A percentile compares a stretch with the other conserved stretches of the same genome.
Conservation (phyloP, 1,284 basidiomycete species). For the Omphalotus olearius region DNA sequence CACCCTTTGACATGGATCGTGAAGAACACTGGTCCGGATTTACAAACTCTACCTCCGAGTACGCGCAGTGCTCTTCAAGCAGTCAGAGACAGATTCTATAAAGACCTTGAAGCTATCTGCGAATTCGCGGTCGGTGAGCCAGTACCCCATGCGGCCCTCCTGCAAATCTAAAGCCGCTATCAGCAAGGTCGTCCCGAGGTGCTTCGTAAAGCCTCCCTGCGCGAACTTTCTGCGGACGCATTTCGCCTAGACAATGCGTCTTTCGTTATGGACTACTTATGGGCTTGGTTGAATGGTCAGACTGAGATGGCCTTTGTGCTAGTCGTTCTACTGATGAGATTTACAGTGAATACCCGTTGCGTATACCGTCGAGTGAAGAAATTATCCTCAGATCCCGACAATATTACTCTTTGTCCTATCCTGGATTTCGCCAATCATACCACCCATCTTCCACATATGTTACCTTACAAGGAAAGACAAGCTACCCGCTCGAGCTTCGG, state of each 20-base stretch:
- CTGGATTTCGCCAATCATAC: slow-evolving; percentile 86
- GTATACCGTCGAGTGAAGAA: slow-evolving; percentile 70
- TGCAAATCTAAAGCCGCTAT: neutral
- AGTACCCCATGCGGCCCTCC: neutral
- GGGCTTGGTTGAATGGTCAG: slow-evolving; percentile 85
- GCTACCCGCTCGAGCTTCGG: slow-evolving; percentile 27
- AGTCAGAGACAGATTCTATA: slow-evolving; percentile 48
- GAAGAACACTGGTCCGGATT: slow-evolving; percentile 19
- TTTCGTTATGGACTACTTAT: slow-evolving; percentile 50
- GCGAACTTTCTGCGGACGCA: neutral
- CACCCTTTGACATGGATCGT: slow-evolving; percentile 80
- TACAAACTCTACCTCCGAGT: slow-evolving; percentile 48
- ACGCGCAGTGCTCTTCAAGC: slow-evolving; percentile 41
- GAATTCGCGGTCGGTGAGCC: slow-evolving; percentile 40
- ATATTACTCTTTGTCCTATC: slow-evolving; percentile 80
- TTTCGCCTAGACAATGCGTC: slow-evolving; percentile 16
- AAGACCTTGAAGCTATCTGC: slow-evolving; percentile 53
- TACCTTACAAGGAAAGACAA: slow-evolving; percentile 22
- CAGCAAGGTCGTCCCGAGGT: slow-evolving; percentile 6
- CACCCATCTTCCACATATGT: slow-evolving; percentile 33
- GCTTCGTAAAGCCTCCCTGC: neutral
- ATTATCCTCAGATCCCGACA: slow-evolving; percentile 54
- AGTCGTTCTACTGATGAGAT: neutral
- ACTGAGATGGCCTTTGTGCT: neutral
- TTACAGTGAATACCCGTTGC: slow-evolving; percentile 81